Evolutionary conservation across 2,329 filamentous ascomycete species (phyloP), one percentile per base, ranked within the genome.

Genomic region (Monosporascus sp.): DNA sequence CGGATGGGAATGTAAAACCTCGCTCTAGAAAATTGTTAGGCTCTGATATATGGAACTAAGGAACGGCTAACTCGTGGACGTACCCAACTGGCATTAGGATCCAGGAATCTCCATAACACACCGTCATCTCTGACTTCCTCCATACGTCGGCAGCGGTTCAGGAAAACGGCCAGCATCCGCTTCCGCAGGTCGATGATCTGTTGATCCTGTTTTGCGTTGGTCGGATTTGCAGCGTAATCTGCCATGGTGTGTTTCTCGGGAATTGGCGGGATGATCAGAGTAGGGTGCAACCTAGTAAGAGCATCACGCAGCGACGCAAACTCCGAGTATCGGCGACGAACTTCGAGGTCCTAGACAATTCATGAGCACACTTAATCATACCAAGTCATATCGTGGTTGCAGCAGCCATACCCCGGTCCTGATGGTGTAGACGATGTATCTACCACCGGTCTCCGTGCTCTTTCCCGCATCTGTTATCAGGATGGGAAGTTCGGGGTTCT

Each of bases 201-300:
- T 54, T 91, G 87, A 69, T 99, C 95, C 71, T 99, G 93, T 71
- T 97, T 99, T 19, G 95, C 95, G 65, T 93, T 97, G 38, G 94
- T 99, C 2, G 95, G 94, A 64, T 96, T 97, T 27, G 95, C 92
- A 17, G 94, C 94, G 68, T 99, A 99, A 71, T 99, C 94, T 56
- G 93, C 93, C 88, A 99, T 96, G 46, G 91, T 94, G 71, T 99
- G 94, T 73, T 99, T 99, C 74, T 99, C 95, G 22, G 94, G 94
- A 65, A 99, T 99, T 3, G 94, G 94, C 7, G 94, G 95, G 50
- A 99, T 89, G 64, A 99, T 89, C 43, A 99, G 81, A 0, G 94
- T 99, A 7, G 95, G 94, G 68, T 99, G 95, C 57, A 99, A 81
- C 63, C 89, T 88, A 47, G 92, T 91, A 27, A 99, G 81, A 3